Conservation (phyloP, 306 rosid genomes). For the Biancaea sappan region DNA sequence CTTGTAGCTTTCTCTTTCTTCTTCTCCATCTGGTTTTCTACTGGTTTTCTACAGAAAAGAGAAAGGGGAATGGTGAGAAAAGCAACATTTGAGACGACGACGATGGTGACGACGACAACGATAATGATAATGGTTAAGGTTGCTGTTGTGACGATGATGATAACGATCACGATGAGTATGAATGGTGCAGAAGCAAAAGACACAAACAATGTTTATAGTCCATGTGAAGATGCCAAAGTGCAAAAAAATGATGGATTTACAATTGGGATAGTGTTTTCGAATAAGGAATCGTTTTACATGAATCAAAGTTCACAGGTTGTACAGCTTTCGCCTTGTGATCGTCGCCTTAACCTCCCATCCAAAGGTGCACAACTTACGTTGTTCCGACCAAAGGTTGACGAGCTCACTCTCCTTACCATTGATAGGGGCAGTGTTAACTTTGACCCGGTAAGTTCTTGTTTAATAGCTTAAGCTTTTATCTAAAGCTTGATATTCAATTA, state of each 20-base stretch:
- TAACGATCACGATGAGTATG: not conserved
- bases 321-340: slow-evolving; percentile 91
- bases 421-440: slow-evolving; percentile 37
- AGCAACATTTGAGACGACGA: not conserved
- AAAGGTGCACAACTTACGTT: slow-evolving; percentile 55
- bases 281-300: slow-evolving; percentile 49
- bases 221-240: slow-evolving; percentile 73
- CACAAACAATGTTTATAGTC: slow-evolving; percentile 69
- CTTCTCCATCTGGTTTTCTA: not conserved
- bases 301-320: slow-evolving; percentile 53
- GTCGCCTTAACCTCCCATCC: slow-evolving; percentile 48
- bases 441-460: slow-evolving; percentile 40
- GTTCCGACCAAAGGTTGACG: slow-evolving; percentile 80
- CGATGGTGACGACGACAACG: too few relatives aligned
- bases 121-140: not conserved
- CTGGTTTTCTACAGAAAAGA: slow-evolving; percentile 21
- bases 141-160: not conserved
- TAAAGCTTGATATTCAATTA: too few relatives aligned
- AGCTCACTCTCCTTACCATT: slow-evolving; percentile 68
- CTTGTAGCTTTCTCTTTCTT: not conserved
- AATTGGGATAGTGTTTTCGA: slow-evolving; percentile 72
- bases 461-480: not conserved
- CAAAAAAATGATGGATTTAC: slow-evolving; percentile 78
- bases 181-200: too few relatives aligned
- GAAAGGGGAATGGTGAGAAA: slow-evolving; percentile 20